Conservation (phyloP, 2,329 filamentous ascomycete genomes). For the Claviceps sp. region DNA sequence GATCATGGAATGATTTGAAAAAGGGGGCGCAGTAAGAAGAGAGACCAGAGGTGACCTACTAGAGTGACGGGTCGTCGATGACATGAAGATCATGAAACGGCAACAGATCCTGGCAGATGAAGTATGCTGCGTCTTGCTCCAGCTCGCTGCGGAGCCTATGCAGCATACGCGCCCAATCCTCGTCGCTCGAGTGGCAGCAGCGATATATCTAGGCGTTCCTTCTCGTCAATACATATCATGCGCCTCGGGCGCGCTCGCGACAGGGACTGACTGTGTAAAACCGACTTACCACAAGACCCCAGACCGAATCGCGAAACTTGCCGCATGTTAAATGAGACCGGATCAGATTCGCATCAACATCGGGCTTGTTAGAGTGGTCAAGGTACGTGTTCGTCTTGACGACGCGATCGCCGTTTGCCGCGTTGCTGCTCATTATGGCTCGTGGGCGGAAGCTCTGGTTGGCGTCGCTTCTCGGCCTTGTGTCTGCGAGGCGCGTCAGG, state of each 20-base stretch:
- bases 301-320: slow-evolving; percentile 1
- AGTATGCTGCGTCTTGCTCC: not conserved
- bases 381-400: not conserved
- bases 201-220: not conserved
- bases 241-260: not conserved
- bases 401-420: not conserved
- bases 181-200: not conserved
- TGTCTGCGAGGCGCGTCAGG: no score
- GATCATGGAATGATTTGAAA: no score
- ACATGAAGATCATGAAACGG: not conserved
- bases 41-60: not conserved
- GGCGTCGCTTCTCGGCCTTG: no score
- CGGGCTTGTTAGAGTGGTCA: not conserved
- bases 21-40: not conserved
- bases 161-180: not conserved
- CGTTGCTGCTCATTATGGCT: not conserved
- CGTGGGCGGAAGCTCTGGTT: no score
- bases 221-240: not conserved
- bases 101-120: not conserved
- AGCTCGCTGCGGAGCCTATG: not conserved
- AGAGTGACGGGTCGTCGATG: not conserved
- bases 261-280: no score
- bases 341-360: not conserved
- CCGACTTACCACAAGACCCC: slow-evolving; percentile 1
- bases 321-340: not conserved